phyloP scores from a whole-genome alignment of 208 protist species.

The Leishmania martiniquensis region DNA sequence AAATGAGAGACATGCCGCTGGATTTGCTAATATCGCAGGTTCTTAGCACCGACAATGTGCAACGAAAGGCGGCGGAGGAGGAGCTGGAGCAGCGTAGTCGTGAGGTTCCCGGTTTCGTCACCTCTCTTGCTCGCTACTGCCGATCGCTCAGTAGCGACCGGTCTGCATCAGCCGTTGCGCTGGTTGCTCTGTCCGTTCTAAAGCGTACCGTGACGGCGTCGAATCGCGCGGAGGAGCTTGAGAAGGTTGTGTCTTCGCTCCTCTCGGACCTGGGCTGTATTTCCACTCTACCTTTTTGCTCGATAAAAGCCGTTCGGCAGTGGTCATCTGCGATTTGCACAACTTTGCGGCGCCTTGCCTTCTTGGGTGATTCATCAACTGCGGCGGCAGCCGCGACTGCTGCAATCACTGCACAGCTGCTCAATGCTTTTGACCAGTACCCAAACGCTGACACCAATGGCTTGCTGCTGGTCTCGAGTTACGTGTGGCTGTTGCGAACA shows the following conservation, averaged over 20 bases:
- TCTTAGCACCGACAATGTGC: constrained; percentile 51
- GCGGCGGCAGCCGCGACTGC: neutral
- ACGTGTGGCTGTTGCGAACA: constrained; percentile 20
- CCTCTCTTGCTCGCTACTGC: constrained; percentile 28
- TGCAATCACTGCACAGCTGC: constrained; percentile 11
- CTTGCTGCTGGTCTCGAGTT: constrained; percentile 7
- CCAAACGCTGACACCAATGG: neutral
- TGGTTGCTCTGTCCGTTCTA: constrained; percentile 51
- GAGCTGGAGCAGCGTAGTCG: constrained; percentile 40
- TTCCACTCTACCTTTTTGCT: constrained; percentile 1
- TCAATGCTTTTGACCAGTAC: constrained; percentile 9
- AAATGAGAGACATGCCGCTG: constrained; percentile 18
- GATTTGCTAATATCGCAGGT: constrained; percentile 37
- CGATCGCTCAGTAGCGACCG: constrained; percentile 4
- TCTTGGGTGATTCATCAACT: neutral
- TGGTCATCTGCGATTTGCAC: constrained; percentile 9
- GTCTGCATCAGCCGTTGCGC: constrained; percentile 9
- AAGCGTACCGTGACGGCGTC: constrained; percentile 37
- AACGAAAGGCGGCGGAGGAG: constrained; percentile 40
- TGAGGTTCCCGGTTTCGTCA: constrained; percentile 31
- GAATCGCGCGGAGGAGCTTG: constrained; percentile 13
- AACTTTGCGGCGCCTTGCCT: constrained; percentile 20
- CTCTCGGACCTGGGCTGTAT: constrained; percentile 13
- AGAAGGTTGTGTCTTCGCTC: constrained; percentile 18
- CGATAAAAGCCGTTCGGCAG: constrained; percentile 8